A percentile compares a stretch with the other conserved stretches of the same genome.
Evolutionary conservation across 2,329 filamentous ascomycete genomes (phyloP).

Genomic region (Colletotrichum sp.): DNA sequence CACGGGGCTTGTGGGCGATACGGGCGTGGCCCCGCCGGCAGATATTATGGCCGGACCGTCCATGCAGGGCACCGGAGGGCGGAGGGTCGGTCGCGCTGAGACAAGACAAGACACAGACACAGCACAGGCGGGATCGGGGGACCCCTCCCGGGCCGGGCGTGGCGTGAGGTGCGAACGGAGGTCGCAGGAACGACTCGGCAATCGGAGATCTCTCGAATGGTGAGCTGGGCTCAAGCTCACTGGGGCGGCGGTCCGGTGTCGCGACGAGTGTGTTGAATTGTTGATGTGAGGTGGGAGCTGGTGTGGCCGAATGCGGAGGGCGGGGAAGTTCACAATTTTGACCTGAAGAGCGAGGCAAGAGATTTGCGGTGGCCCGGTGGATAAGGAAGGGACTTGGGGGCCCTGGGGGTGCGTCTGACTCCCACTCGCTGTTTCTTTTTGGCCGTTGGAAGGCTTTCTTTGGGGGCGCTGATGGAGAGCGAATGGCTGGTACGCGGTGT

Average conservation of each 20-base stretch:
- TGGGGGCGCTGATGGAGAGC: background rate
- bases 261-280: slow-evolving; percentile 20
- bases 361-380: slow-evolving; percentile 18
- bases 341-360: slow-evolving; percentile 22
- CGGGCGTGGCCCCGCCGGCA: slow-evolving; percentile 51
- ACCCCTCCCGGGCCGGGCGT: slow-evolving; percentile 20
- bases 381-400: background rate
- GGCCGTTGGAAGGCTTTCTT: background rate
- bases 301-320: slow-evolving; percentile 24
- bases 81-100: slow-evolving; percentile 16
- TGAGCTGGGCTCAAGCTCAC: slow-evolving; percentile 18
- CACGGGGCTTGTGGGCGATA: slow-evolving; percentile 61
- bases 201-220: slow-evolving; percentile 16
- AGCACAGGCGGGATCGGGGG: slow-evolving; percentile 21
- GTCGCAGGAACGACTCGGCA: slow-evolving; percentile 7
- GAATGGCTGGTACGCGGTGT: background rate
- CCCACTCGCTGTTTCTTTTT: background rate
- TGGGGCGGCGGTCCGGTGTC: slow-evolving; percentile 24
- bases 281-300: slow-evolving; percentile 17
- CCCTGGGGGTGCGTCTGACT: background rate
- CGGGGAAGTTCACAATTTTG: slow-evolving; percentile 21
- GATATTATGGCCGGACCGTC: slow-evolving; percentile 51
- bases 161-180: slow-evolving; percentile 14
- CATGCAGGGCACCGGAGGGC: slow-evolving; percentile 40
- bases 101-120: slow-evolving; percentile 9